phyloP scores from a whole-genome alignment of 2,329 filamentous ascomycete genomes.

The Lecanicillium sp. region DNA sequence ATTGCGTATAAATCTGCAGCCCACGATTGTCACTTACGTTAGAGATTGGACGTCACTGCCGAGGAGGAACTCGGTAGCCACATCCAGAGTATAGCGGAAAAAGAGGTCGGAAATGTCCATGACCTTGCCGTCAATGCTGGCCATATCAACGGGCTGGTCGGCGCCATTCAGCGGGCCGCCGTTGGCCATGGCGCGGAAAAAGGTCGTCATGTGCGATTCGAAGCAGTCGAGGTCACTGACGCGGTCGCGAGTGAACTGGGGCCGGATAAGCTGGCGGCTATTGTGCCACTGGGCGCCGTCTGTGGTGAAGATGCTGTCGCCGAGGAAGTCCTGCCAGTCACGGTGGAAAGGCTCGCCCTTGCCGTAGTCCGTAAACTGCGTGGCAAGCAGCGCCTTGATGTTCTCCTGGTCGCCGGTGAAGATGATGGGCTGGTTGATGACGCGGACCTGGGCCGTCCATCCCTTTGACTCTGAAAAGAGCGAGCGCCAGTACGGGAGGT shows the following conservation, averaged over 20 bases:
- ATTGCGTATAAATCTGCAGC: not conserved
- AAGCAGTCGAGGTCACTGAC: slow-evolving; percentile 76
- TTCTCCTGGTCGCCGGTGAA: slow-evolving; percentile 82
- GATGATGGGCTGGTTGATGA: slow-evolving; percentile 52
- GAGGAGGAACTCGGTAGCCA: slow-evolving; percentile 79
- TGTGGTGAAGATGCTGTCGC: slow-evolving; percentile 69
- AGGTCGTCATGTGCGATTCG: slow-evolving; percentile 66
- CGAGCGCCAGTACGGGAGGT: slow-evolving; percentile 53
- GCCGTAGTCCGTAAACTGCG: slow-evolving; percentile 77
- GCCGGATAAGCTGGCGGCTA: slow-evolving; percentile 73
- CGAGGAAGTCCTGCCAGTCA: slow-evolving; percentile 73
- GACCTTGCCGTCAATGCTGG: slow-evolving; percentile 51
- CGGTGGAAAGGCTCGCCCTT: slow-evolving; percentile 69
- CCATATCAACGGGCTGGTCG: slow-evolving; percentile 54
- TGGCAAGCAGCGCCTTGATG: slow-evolving; percentile 83
- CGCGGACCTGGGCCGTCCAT: slow-evolving; percentile 53
- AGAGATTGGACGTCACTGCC: slow-evolving; percentile 44
- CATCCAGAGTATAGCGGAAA: slow-evolving; percentile 79
- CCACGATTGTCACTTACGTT: slow-evolving; percentile 28
- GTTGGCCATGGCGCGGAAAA: slow-evolving; percentile 62
- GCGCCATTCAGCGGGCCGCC: slow-evolving; percentile 50
- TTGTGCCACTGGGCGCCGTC: slow-evolving; percentile 74
- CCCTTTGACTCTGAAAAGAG: slow-evolving; percentile 35
- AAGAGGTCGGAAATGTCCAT: slow-evolving; percentile 66
- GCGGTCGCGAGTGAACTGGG: slow-evolving; percentile 80